phyloP scores from a whole-genome alignment of 441 rosid genomes.

The Macaranga tanarius region DNA sequence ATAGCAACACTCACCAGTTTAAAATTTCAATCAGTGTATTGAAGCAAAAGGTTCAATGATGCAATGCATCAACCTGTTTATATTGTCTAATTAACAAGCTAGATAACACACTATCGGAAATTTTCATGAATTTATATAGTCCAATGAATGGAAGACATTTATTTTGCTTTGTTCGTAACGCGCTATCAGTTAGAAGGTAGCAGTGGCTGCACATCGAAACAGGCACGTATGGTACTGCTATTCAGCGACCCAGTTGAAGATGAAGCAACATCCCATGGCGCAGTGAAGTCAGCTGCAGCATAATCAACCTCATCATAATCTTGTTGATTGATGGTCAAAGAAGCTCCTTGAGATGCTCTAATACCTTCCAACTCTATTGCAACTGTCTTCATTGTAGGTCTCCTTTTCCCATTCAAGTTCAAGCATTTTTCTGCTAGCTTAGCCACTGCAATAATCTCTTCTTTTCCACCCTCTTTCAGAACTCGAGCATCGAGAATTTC shows the following conservation, averaged over 20 bases:
- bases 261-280: slow-evolving; percentile 16
- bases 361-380: slow-evolving; percentile 19
- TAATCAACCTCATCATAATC: slow-evolving; percentile 21
- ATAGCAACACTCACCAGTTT: no score
- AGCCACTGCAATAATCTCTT: slow-evolving; percentile 7
- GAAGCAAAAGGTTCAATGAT: no score
- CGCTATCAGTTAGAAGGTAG: no score
- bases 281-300: neutral
- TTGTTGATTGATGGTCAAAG: neutral
- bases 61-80: no score
- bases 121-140: no score
- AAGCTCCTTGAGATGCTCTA: neutral
- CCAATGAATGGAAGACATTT: no score
- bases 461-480: slow-evolving; percentile 10
- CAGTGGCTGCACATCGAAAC: neutral
- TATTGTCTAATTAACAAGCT: no score
- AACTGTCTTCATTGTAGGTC: slow-evolving; percentile 21
- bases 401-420: slow-evolving; percentile 15
- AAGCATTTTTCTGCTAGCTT: slow-evolving; percentile 16
- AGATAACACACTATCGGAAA: no score
- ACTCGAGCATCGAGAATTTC: slow-evolving; percentile 18
- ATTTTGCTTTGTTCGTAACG: no score
- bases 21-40: no score
- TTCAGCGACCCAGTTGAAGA: slow-evolving; percentile 13
- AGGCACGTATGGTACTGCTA: neutral